A percentile compares a stretch with the other conserved stretches of the same genome.
Evolutionary conservation across 345 rosid species (phyloP).

Genomic region (Firmiana major): DNA sequence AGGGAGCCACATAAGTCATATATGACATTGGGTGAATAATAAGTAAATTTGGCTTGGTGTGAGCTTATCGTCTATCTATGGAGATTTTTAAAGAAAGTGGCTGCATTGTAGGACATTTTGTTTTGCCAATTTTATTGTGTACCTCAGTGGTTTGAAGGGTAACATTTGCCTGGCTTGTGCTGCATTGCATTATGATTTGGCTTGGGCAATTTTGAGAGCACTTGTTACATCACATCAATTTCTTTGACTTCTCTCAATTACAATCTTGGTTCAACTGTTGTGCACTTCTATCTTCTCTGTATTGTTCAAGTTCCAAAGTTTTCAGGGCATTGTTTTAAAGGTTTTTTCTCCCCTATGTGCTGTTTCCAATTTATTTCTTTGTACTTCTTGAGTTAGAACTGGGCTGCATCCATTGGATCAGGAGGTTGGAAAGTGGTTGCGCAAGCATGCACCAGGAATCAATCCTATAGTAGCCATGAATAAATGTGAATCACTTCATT

Average conservation of each 20-base stretch:
- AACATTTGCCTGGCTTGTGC: neutral
- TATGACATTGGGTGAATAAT: neutral
- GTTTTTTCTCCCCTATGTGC: neutral
- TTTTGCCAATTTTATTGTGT: neutral
- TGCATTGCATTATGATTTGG: neutral
- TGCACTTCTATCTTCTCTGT: neutral
- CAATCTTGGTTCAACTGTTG: neutral
- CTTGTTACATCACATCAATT: neutral
- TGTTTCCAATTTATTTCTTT: slow-evolving; percentile 8
- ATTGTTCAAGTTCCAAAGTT: neutral
- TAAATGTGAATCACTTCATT: slow-evolving; percentile 75
- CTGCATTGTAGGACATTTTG: neutral
- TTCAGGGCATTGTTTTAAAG: neutral
- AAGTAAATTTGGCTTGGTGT: neutral
- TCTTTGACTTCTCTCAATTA: neutral
- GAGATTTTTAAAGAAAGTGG: neutral
- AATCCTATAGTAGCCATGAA: slow-evolving; percentile 77
- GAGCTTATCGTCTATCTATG: neutral
- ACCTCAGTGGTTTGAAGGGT: neutral
- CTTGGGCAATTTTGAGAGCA: neutral
- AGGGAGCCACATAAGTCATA: neutral
- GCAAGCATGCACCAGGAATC: slow-evolving; percentile 71
- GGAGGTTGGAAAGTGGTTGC: slow-evolving; percentile 93
- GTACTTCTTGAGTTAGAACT: slow-evolving; percentile 39
- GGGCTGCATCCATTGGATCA: slow-evolving; percentile 91